These are phyloP conservation scores for Priceomyces castillae DNA, from an alignment of 805 yeast genomes.

Conservation along the genomic window DNA sequence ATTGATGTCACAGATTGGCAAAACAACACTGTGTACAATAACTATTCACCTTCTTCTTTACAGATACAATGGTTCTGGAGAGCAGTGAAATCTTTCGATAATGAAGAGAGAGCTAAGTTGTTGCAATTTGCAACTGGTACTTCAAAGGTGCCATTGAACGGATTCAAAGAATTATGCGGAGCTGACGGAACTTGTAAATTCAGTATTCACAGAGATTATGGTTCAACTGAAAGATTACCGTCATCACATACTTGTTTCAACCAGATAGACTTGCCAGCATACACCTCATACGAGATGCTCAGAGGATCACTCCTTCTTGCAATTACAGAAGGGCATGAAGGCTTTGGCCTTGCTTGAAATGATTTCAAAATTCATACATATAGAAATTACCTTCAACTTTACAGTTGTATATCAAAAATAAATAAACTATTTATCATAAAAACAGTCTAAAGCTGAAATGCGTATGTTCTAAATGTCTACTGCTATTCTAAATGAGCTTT, in stretches of 20 bases:
- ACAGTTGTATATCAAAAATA: not conserved
- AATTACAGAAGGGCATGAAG: slow-evolving; percentile 92
- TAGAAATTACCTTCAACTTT: not conserved
- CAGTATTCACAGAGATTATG: slow-evolving; percentile 86
- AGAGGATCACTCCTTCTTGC: slow-evolving; percentile 81
- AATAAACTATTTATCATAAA: not conserved
- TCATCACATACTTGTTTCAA: slow-evolving; percentile 97
- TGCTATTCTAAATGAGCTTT: too few relatives aligned
- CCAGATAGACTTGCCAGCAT: slow-evolving; percentile 90
- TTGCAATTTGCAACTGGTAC: slow-evolving; percentile 97
- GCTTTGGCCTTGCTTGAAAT: slow-evolving; percentile 76
- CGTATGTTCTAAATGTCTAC: too few relatives aligned
- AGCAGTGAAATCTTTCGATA: slow-evolving; percentile 90
- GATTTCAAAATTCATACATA: not conserved
- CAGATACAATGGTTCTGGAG: slow-evolving; percentile 98
- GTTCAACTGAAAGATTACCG: slow-evolving; percentile 81
- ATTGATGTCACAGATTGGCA: slow-evolving; percentile 97
- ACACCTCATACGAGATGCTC: slow-evolving; percentile 81
- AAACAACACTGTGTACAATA: slow-evolving; percentile 73
- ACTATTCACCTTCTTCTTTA: slow-evolving; percentile 76
- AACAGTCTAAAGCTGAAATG: too few relatives aligned
- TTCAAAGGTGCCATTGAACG: slow-evolving; percentile 90
- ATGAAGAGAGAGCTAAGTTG: slow-evolving; percentile 89
- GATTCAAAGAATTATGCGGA: slow-evolving; percentile 87
- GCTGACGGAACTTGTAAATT: slow-evolving; percentile 83